Percentiles rank a stretch among this genome's conserved stretches.
Evolutionary conservation across 768 basidiomycete genomes (phyloP).

Genomic region (Clavulina sp.): DNA sequence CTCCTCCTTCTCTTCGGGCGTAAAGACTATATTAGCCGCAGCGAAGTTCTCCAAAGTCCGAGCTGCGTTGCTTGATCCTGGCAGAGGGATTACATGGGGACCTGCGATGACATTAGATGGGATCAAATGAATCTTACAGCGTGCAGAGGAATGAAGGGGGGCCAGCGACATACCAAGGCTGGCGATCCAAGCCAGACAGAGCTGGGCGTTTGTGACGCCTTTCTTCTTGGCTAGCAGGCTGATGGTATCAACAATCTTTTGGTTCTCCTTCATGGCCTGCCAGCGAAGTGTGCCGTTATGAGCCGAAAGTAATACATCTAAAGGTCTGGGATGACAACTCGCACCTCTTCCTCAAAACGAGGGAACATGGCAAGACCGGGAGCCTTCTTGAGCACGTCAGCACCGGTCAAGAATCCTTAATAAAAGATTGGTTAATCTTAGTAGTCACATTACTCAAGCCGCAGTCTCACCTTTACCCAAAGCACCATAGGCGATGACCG

Average conservation of each 20-base stretch:
- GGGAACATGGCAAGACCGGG: too few species aligned
- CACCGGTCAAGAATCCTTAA: too few species aligned
- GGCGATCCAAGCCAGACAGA: conserved; percentile 27
- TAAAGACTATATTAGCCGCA: conserved; percentile 27
- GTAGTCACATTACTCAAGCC: too few species aligned
- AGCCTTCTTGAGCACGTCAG: background rate
- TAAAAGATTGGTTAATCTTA: too few species aligned
- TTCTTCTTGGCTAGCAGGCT: conserved; percentile 24
- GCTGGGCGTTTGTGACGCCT: conserved; percentile 25
- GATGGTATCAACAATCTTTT: conserved; percentile 22
- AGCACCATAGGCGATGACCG: conserved; percentile 46
- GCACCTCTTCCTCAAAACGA: too few species aligned
- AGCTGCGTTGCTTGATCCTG: conserved; percentile 22
- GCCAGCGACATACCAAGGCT: conserved; percentile 18
- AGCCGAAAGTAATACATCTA: too few species aligned
- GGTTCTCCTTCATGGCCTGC: conserved; percentile 21
- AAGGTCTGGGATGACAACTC: background rate
- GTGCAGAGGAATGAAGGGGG: conserved; percentile 18
- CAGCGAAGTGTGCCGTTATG: too few species aligned
- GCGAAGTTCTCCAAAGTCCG: conserved; percentile 30
- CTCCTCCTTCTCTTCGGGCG: conserved; percentile 24
- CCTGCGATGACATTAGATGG: too few species aligned
- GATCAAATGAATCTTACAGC: too few species aligned
- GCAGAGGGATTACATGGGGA: too few species aligned
- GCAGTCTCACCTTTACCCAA: too few species aligned